These are phyloP conservation scores for Casuarina cunninghamiana DNA, from an alignment of 306 rosid species.

Conservation along the genomic window DNA sequence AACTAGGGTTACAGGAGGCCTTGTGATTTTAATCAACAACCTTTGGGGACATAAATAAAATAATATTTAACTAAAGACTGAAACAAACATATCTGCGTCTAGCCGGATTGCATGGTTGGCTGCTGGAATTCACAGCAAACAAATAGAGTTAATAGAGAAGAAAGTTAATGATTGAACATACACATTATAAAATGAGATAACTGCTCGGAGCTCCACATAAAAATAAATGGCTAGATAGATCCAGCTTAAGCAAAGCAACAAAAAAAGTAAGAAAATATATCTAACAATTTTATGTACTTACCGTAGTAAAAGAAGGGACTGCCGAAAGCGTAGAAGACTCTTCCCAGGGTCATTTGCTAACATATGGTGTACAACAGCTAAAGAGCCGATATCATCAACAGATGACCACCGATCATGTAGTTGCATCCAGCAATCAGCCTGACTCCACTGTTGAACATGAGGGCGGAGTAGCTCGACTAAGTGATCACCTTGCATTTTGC, in stretches of 20 bases:
- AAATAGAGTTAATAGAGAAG: background rate
- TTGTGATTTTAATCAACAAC: background rate
- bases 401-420: constrained; percentile 80
- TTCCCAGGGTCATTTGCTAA: constrained; percentile 80
- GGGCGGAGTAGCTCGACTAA: constrained; percentile 70
- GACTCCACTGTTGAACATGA: constrained; percentile 64
- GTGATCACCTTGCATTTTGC: constrained; percentile 68
- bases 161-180: constrained; percentile 5
- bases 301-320: constrained; percentile 83
- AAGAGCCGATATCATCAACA: constrained; percentile 88
- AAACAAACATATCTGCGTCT: background rate
- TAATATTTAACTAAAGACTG: background rate
- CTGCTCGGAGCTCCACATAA: background rate
- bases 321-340: constrained; percentile 81
- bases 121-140: background rate
- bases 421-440: constrained; percentile 94
- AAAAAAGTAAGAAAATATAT: background rate
- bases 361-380: constrained; percentile 86
- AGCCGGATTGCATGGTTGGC: background rate
- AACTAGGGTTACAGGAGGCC: background rate
- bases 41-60: background rate
- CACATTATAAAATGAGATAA: background rate
- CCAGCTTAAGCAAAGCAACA: background rate
- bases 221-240: background rate
- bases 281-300: constrained; percentile 29